Base-by-base conservation (phyloP, 768 basidiomycete species). In the Leccinum boreale region DNA sequence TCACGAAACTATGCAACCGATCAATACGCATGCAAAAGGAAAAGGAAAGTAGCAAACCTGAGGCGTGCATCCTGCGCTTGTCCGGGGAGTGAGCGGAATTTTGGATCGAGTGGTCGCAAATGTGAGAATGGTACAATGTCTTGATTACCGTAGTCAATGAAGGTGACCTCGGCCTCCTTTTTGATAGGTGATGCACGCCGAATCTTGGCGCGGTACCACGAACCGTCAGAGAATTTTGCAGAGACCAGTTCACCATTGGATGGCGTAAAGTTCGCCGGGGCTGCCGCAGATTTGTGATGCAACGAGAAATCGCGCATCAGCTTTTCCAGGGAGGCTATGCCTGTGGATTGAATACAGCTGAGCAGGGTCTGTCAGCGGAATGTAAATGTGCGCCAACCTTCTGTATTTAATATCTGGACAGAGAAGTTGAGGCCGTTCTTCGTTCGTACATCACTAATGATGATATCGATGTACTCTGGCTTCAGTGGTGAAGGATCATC, bases 101-200 rank as follows among this genome's bases (percentile, higher is more conserved):
- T 88, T 23, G 86, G 75, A 64, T 98, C 95, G 50, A 99, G 81
- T 3, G 95, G 94, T 23, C 97, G 84, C 59, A 97, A 86, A 62
- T 87, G 78, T n/a, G 83, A 75, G 73, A 92, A 98, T 4, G 87
- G 74, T 11, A 98, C 78, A 2, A 81, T 90, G 67, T 96, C 94
- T 72, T 94, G 90, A 73, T 99, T 98, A 31, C 96, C 96, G 68
- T 96, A 92, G 70, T 92, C 89, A 64, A 98, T 95, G 76, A 98
- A 98, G 8, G 88, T 87, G 33, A 99, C 88, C 70, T 97, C 92
- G 6, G 93, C 94, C 73, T 97, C 93, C 69, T 90, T 94, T 76
- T 95, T 97, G 44, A 91, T 65, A 4, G 92, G 85, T 47, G 92
- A 95, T n/a, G 84, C 77, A 21, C 91, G 82, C 53, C 90, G 89